Evolutionary conservation across 129 eudicot species (phyloP).

Genomic region (Flaveria brownii): DNA sequence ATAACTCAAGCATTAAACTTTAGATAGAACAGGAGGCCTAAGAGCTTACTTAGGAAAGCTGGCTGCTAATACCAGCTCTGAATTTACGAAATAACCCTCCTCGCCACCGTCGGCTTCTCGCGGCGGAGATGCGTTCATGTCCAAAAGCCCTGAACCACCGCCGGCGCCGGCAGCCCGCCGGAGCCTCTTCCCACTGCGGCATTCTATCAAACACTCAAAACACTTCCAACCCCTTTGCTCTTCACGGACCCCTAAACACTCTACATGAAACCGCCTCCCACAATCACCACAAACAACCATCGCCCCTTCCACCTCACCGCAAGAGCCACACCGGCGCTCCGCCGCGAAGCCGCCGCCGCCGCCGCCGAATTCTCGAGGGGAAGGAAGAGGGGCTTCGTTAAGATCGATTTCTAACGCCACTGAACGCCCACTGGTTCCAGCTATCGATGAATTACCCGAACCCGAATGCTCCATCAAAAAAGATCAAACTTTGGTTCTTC

Average conservation of each 20-base stretch:
- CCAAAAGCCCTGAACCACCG: constrained; percentile 41
- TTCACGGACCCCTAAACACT: constrained; percentile 41
- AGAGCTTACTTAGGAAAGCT: constrained; percentile 33
- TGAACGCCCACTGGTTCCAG: constrained; percentile 42
- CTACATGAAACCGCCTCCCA: constrained; percentile 44
- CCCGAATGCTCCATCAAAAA: constrained; percentile 16
- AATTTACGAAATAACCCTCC: constrained; percentile 34
- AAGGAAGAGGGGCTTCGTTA: constrained; percentile 41
- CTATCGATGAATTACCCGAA: constrained; percentile 24
- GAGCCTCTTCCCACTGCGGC: constrained; percentile 24
- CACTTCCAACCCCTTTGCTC: constrained; percentile 42
- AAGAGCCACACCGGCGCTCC: constrained; percentile 38
- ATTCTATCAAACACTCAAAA: constrained; percentile 44
- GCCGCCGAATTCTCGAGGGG: constrained; percentile 45
- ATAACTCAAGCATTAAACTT: background rate
- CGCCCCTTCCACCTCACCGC: constrained; percentile 37
- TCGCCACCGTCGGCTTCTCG: constrained; percentile 36
- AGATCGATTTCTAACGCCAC: constrained; percentile 37
- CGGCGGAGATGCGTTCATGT: constrained; percentile 52
- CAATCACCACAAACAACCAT: constrained; percentile 43
- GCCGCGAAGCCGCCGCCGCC: constrained; percentile 19
- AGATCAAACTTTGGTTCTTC: background rate
- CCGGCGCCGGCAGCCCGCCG: constrained; percentile 22
- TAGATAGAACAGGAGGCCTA: background rate
- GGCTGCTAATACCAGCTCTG: constrained; percentile 36